Conservation (phyloP, 2,329 filamentous ascomycete genomes). For the Talaromyces pinophilus region DNA sequence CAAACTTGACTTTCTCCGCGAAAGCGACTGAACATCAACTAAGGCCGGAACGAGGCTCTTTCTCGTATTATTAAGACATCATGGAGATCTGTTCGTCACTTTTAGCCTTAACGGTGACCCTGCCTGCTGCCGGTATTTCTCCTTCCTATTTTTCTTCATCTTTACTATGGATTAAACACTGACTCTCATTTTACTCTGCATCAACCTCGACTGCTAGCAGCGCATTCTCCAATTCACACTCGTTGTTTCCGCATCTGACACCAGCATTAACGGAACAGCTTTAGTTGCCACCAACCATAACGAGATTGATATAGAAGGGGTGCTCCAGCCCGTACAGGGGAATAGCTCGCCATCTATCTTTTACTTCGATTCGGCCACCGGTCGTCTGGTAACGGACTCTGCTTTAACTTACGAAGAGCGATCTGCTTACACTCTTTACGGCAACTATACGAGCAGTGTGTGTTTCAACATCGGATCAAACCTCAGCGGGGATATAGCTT, state of each 20-base stretch:
- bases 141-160: neutral
- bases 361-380: neutral
- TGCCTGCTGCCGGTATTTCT: neutral
- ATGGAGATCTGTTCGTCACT: neutral
- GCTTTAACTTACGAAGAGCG: neutral
- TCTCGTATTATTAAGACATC: neutral
- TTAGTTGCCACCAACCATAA: slow-evolving; percentile 3
- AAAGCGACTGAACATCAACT: neutral
- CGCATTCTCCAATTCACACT: neutral
- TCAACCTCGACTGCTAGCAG: neutral
- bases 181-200: neutral
- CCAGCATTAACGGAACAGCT: neutral
- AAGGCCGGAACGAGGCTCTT: neutral
- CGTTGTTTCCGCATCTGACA: neutral
- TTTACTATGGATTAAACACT: neutral
- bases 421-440: neutral
- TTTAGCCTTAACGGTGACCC: neutral
- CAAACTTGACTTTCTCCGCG: neutral
- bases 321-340: neutral
- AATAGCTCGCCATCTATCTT: neutral
- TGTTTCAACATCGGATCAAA: neutral
- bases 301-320: neutral
- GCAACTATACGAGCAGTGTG: neutral
- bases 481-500: neutral
- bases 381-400: neutral